A percentile compares a stretch with the other conserved stretches of the same genome.
phyloP scores from a whole-genome alignment of 345 rosid genomes.

The Dipteronia sinensis region DNA sequence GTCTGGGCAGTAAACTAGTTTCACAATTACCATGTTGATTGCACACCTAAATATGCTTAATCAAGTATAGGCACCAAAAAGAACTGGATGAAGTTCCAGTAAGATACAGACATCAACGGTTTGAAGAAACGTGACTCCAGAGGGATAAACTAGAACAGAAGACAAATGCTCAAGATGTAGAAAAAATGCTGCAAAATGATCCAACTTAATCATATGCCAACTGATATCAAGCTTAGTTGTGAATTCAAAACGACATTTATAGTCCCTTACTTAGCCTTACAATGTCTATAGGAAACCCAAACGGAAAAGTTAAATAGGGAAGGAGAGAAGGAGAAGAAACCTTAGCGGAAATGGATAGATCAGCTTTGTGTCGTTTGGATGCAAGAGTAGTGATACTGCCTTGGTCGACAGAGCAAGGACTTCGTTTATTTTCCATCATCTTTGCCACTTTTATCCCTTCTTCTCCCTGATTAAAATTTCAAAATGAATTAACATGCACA shows the following conservation, averaged over 20 bases:
- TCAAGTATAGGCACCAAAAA: not conserved
- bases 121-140: not conserved
- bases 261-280: not conserved
- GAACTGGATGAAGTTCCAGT: not conserved
- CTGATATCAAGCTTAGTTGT: not conserved
- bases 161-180: not conserved
- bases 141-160: not conserved
- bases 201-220: not conserved
- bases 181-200: not conserved
- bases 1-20: not conserved
- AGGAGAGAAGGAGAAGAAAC: constrained; percentile 32
- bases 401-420: constrained; percentile 69
- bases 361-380: constrained; percentile 76
- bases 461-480: constrained; percentile 37
- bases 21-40: no score
- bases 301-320: not conserved
- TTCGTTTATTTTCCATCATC: constrained; percentile 86
- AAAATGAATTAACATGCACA: constrained; percentile 19
- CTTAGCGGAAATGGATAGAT: constrained; percentile 73
- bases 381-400: constrained; percentile 50
- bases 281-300: not conserved
- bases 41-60: no score
- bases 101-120: not conserved
- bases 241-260: not conserved
- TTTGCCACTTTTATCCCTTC: constrained; percentile 37